Percentiles rank a stretch among this genome's conserved stretches.
These are phyloP conservation scores for Grosmannia clavigera DNA, from an alignment of 2,329 filamentous ascomycete species.

Conservation along the genomic window DNA sequence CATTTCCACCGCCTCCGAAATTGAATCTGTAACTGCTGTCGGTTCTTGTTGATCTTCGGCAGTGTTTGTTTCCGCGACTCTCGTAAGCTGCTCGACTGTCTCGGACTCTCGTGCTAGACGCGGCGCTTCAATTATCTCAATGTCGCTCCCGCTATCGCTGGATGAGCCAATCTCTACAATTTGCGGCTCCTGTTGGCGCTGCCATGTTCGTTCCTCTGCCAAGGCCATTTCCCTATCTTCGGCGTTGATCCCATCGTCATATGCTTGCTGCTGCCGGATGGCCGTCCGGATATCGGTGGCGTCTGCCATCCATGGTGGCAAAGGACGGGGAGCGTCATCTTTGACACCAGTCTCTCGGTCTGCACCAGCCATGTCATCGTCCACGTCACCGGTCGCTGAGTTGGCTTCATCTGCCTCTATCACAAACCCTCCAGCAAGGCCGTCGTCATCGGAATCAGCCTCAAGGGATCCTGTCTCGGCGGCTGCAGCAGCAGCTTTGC, in stretches of 20 bases:
- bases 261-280: conserved; percentile 44
- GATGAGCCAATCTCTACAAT: conserved; percentile 49
- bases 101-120: conserved; percentile 5
- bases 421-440: conserved; percentile 54
- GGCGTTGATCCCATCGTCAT: conserved; percentile 49
- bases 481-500: conserved; percentile 3
- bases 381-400: conserved; percentile 15
- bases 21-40: not conserved
- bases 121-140: conserved; percentile 43
- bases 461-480: conserved; percentile 15
- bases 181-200: conserved; percentile 25
- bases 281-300: conserved; percentile 54
- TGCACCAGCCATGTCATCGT: not conserved
- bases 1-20: not conserved
- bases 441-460: conserved; percentile 26
- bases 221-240: conserved; percentile 45
- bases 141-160: conserved; percentile 44
- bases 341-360: conserved; percentile 13
- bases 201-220: conserved; percentile 39
- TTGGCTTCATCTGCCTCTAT: conserved; percentile 16
- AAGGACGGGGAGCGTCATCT: conserved; percentile 37
- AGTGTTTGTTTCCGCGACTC: too few relatives aligned
- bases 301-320: conserved; percentile 65
- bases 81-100: not conserved
- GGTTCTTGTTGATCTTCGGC: too few relatives aligned